Percentiles rank a stretch among this genome's conserved stretches.
Evolutionary conservation across 2,329 filamentous ascomycete genomes (phyloP).

Genomic region (Diaporthe australafricana): DNA sequence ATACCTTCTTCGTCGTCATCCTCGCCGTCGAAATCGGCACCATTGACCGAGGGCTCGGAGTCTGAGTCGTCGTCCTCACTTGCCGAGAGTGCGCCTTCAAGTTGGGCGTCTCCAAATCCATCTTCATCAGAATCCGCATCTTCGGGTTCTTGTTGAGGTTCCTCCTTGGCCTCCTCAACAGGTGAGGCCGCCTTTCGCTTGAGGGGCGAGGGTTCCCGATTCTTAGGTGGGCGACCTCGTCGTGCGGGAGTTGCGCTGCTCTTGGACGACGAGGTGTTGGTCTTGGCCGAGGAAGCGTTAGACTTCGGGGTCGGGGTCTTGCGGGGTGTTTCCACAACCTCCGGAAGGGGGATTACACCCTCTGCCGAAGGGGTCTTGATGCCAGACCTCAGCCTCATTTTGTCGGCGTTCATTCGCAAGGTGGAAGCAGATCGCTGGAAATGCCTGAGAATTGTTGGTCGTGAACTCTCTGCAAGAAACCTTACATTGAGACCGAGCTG

Average conservation of each 20-base stretch:
- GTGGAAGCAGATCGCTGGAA: slow-evolving; percentile 3
- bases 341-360: slow-evolving; percentile 28
- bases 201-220: slow-evolving; percentile 46
- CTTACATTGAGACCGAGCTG: neutral
- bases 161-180: slow-evolving; percentile 60
- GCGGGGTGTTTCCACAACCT: slow-evolving; percentile 23
- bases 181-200: slow-evolving; percentile 72
- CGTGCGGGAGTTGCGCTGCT: slow-evolving; percentile 12
- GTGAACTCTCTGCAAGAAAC: neutral
- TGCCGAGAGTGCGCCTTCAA: slow-evolving; percentile 68
- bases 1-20: slow-evolving; percentile 54
- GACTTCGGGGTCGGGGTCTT: slow-evolving; percentile 17
- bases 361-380: slow-evolving; percentile 37
- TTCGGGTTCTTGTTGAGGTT: neutral
- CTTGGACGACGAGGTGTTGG: neutral
- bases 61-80: slow-evolving; percentile 69
- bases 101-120: slow-evolving; percentile 66
- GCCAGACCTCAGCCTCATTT: slow-evolving; percentile 36
- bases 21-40: slow-evolving; percentile 57
- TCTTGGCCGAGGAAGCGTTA: slow-evolving; percentile 18
- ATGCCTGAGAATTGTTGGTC: neutral
- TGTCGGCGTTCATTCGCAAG: slow-evolving; percentile 26
- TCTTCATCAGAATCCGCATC: slow-evolving; percentile 60
- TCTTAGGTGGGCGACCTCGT: slow-evolving; percentile 18
- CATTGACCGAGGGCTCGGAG: slow-evolving; percentile 63